A percentile compares a stretch with the other conserved stretches of the same genome.
Evolutionary conservation across 1,139 yeast genomes (phyloP).

Genomic region (Pichia sp.): DNA sequence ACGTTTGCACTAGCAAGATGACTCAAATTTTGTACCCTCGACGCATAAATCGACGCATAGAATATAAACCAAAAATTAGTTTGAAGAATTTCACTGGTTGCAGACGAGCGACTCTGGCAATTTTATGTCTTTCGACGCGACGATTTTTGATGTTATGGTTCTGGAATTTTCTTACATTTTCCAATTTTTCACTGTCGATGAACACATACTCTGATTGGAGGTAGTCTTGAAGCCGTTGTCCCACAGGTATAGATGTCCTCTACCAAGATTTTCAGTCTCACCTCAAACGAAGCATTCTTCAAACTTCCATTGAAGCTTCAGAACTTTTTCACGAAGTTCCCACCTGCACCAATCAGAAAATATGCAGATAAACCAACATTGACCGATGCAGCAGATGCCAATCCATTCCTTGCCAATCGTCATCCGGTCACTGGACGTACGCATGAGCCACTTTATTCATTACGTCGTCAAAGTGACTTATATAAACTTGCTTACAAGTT

Average conservation of each 20-base stretch:
- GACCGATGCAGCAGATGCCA: slow-evolving; percentile 60
- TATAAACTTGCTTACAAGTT: slow-evolving; percentile 76
- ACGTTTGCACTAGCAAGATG: too few species aligned
- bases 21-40: too few species aligned
- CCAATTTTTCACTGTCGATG: too few species aligned
- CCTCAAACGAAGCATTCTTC: slow-evolving; percentile 30
- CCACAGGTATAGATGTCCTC: neutral
- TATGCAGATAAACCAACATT: slow-evolving; percentile 61
- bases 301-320: slow-evolving; percentile 67
- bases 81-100: too few species aligned
- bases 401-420: slow-evolving; percentile 83
- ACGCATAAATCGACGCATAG: too few species aligned
- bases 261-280: slow-evolving; percentile 18
- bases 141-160: too few species aligned
- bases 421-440: slow-evolving; percentile 73
- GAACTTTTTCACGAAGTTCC: slow-evolving; percentile 71
- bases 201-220: too few species aligned
- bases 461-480: slow-evolving; percentile 78
- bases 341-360: slow-evolving; percentile 71
- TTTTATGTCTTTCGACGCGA: too few species aligned
- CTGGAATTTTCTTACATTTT: too few species aligned
- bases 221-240: too few species aligned
- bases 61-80: too few species aligned
- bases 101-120: too few species aligned
- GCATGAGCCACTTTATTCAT: slow-evolving; percentile 73